Base-by-base conservation (phyloP, 768 basidiomycete genomes). In the Peribolospora baueri region DNA sequence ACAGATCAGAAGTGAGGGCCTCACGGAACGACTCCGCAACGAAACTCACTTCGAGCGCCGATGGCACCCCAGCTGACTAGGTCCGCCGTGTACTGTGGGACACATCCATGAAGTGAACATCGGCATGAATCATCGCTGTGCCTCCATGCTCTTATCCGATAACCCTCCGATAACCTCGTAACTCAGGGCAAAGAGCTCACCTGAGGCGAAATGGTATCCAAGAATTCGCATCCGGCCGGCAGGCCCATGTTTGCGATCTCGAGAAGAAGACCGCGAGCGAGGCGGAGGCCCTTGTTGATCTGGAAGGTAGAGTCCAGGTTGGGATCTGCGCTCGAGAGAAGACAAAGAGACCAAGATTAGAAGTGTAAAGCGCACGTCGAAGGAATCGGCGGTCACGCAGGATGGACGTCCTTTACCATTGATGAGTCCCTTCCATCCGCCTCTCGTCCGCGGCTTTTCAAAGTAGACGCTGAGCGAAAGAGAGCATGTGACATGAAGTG, bases 381-480 rank as follows among this genome's bases (percentile, higher is more conserved):
- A 11, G 46, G 45, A 38, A n/a, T 25, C 25, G 25, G 25, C 1
- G 25, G 25, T 25, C 25, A 25, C 25, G 25, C 5, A 36, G 1
- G 14, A 3, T 40, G 5, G 52, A 43, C 13, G 42, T 9, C 11
- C 45, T 65, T 47, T 8, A 69, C 69, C 88, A 65, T 95, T 97
- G 69, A 97, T 95, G 59, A 97, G 76, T 43, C 91, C 91, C 68
- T 98, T 98, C 91, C 91, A 98, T 38, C 93, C 93, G 50, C 97
- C 82, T 0, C 91, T 95, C 5, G 91, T 97, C 40, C 91, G 58
- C 0, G 70, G 71, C 63, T 97, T 97, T 63, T 97, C 91, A 65
- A 97, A 98, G 73, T 98, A 97, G 61, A 95, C 87, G 38, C 65
- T 58, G 51, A 58, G 25, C 11, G 11, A 37, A 14, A 1, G 10